Conservation (phyloP, 257 asterid species). For the Gentiana dahurica region DNA sequence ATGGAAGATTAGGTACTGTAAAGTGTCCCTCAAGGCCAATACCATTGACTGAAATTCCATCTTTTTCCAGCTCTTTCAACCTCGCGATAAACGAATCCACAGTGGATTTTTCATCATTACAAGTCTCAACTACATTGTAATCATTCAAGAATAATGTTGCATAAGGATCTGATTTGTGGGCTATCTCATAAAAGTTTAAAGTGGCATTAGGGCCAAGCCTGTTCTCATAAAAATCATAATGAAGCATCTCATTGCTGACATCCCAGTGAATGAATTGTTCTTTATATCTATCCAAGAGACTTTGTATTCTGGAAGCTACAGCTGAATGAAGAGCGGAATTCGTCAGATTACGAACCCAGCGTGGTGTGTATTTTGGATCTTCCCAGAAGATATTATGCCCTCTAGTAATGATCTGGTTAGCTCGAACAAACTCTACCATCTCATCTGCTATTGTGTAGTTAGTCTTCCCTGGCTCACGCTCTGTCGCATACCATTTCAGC, state of each 20-base stretch:
- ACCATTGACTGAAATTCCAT: slow-evolving; percentile 34
- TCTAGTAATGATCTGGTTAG: slow-evolving; percentile 36
- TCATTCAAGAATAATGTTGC: slow-evolving; percentile 46
- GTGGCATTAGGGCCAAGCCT: slow-evolving; percentile 36
- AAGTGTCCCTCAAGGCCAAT: slow-evolving; percentile 48
- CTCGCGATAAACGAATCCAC: slow-evolving; percentile 30
- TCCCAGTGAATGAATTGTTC: slow-evolving; percentile 65
- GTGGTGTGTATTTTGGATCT: slow-evolving; percentile 24
- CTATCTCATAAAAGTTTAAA: slow-evolving; percentile 25
- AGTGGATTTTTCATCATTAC: slow-evolving; percentile 31
- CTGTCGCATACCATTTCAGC: slow-evolving; percentile 60
- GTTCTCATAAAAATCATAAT: slow-evolving; percentile 40
- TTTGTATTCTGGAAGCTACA: slow-evolving; percentile 29
- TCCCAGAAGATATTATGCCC: slow-evolving; percentile 77
- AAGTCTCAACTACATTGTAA: slow-evolving; percentile 40
- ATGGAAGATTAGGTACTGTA: slow-evolving; percentile 31
- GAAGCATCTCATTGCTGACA: slow-evolving; percentile 61
- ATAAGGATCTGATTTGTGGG: slow-evolving; percentile 30
- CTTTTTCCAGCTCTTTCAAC: slow-evolving; percentile 26
- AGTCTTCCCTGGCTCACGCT: slow-evolving; percentile 30
- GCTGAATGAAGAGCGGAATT: slow-evolving; percentile 25
- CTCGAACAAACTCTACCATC: slow-evolving; percentile 37
- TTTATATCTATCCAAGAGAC: slow-evolving; percentile 40
- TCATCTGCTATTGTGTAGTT: slow-evolving; percentile 49
- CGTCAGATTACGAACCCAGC: slow-evolving; percentile 41